phyloP scores from a whole-genome alignment of 2,329 filamentous ascomycete species.

The Colletotrichum tabaci region DNA sequence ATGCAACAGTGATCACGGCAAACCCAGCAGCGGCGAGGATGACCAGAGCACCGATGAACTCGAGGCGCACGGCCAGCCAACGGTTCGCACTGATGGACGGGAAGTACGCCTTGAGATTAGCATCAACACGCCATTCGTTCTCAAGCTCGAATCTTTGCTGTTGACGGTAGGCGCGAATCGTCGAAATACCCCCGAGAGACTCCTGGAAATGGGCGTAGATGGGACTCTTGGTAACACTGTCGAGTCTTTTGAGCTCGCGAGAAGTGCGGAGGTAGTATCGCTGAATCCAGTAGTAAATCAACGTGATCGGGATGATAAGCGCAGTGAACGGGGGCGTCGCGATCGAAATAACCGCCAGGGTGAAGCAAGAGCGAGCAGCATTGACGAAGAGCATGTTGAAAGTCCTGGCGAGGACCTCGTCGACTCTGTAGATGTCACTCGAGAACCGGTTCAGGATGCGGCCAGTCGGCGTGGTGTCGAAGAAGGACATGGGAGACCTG shows the following conservation, averaged over 20 bases:
- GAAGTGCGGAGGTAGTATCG: constrained; percentile 97
- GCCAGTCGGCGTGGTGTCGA: constrained; percentile 97
- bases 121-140: constrained; percentile 97
- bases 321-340: constrained; percentile 85
- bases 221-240: constrained; percentile 94
- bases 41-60: constrained; percentile 95
- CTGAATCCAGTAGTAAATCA: constrained; percentile 92
- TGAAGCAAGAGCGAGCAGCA: constrained; percentile 82
- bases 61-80: constrained; percentile 94
- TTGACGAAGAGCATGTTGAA: constrained; percentile 98
- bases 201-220: constrained; percentile 99
- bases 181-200: constrained; percentile 92
- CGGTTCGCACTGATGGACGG: constrained; percentile 94
- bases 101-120: constrained; percentile 94
- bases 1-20: constrained; percentile 83
- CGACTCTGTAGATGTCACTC: constrained; percentile 84
- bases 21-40: constrained; percentile 90
- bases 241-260: constrained; percentile 93
- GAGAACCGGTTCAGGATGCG: constrained; percentile 97
- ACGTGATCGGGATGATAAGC: constrained; percentile 84
- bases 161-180: constrained; percentile 95
- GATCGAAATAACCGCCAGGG: constrained; percentile 85
- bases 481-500: constrained; percentile 98
- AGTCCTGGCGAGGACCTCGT: constrained; percentile 93
- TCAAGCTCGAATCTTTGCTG: constrained; percentile 89